Base-by-base conservation (phyloP, 202 grass and related monocot genomes). In the Zoysia matrella region DNA sequence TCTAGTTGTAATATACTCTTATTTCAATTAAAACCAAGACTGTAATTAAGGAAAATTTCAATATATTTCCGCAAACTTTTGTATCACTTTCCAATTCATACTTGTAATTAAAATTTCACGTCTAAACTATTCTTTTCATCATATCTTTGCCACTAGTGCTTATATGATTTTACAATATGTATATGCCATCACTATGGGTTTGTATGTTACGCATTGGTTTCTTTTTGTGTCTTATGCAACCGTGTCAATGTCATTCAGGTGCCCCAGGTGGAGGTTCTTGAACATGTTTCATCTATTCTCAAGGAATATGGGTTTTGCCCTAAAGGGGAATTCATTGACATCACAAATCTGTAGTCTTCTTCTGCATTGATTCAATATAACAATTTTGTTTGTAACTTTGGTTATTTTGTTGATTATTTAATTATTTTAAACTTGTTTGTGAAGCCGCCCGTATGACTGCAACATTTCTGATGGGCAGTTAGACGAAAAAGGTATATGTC, bases 311-410 rank as follows among this genome's bases (percentile, higher is more conserved):
- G 74, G 47, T 77, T 77, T 77, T 77, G 11, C 13, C 22, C 22
- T 22, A 22, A 22, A 22, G 22, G 22, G 22, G 22, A 22, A 22
- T 22, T 5, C 60, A 40, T 77, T 65, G 60, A 77, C 8, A 47
- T 77, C 14, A n/a, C 48, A 40, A 77, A 77, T 47, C 60, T 77
- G 74, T 76, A 75, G 0, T 22, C 22, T 75, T 15, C 39, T 64
- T 12, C 48, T 76, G 47, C 51, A 22, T 65, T 77, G 46, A 10
- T 77, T 65, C 6, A 61, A 48, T 65, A 64, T 30, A 30, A 55
- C 2, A 73, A 55, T 14, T 72, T 56, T 73, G 7, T 56, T 55
- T 41, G 36, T 16, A 43, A 53, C 3, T 22, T 22, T 22, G 22
- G 22, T 22, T 22, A 53, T 12, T 72, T 52, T 11, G 7, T 63